Evolutionary conservation across 768 basidiomycete species (phyloP).

Genomic region (Mycena crocata): DNA sequence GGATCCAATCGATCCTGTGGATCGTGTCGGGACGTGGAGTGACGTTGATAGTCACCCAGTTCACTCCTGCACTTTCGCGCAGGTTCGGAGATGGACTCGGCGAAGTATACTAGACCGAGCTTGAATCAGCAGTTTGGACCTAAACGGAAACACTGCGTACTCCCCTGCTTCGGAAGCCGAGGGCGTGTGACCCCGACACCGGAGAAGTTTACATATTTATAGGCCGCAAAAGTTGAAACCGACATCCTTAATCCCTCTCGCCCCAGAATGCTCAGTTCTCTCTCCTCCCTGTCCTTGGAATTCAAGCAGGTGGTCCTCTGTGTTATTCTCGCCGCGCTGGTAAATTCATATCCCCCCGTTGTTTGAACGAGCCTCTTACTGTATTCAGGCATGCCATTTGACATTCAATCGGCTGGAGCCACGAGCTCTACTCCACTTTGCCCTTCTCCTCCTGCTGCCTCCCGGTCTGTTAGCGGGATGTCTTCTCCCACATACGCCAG

Average conservation of each 20-base stretch:
- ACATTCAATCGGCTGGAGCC: constrained; percentile 29
- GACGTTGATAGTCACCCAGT: constrained; percentile 18
- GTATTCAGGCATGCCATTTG: constrained; percentile 20
- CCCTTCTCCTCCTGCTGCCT: constrained; percentile 27
- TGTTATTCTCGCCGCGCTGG: constrained; percentile 15
- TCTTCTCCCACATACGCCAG: constrained; percentile 24
- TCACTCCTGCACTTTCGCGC: constrained; percentile 17
- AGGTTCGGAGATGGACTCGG: constrained; percentile 27
- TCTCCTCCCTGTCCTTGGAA: constrained; percentile 11
- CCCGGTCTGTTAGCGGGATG: constrained; percentile 21
- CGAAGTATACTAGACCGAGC: constrained; percentile 27
- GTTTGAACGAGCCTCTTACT: not conserved
- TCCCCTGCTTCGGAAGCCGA: constrained; percentile 30
- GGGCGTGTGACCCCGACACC: constrained; percentile 33
- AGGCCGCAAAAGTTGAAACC: constrained; percentile 24
- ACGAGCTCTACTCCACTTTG: constrained; percentile 25
- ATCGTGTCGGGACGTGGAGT: constrained; percentile 25
- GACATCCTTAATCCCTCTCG: constrained; percentile 18
- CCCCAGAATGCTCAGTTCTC: constrained; percentile 22
- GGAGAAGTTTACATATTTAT: constrained; percentile 33
- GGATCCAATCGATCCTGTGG: constrained; percentile 26
- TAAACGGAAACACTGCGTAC: constrained; percentile 29
- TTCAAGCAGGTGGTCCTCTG: constrained; percentile 8
- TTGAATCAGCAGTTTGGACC: constrained; percentile 29
- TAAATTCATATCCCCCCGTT: not conserved